Evolutionary conservation across 2,329 filamentous ascomycete genomes (phyloP).

Genomic region (Paraphaeosphaeria minitans): DNA sequence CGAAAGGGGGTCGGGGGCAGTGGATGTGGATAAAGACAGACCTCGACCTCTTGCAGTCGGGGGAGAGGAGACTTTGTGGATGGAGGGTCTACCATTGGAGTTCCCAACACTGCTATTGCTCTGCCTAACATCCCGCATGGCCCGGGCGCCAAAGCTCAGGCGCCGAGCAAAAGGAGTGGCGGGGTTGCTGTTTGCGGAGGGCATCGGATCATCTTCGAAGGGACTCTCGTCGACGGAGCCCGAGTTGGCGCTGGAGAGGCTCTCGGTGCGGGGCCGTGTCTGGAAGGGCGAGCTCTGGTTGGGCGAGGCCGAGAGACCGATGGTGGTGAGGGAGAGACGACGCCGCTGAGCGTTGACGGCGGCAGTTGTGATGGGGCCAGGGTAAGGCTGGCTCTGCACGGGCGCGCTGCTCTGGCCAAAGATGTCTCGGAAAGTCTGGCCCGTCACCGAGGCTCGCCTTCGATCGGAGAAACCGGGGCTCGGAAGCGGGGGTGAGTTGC

Average conservation of each 20-base stretch:
- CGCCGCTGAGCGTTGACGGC: conserved; percentile 56
- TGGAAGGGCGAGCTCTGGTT: conserved; percentile 51
- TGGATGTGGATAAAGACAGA: conserved; percentile 57
- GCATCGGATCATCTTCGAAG: conserved; percentile 61
- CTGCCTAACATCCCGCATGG: conserved; percentile 71
- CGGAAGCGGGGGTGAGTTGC: conserved; percentile 47
- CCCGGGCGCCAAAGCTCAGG: conserved; percentile 87
- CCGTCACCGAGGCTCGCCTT: conserved; percentile 55
- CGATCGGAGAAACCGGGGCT: conserved; percentile 44
- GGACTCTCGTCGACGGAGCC: conserved; percentile 56
- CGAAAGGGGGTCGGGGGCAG: conserved; percentile 32
- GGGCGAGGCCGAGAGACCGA: conserved; percentile 53
- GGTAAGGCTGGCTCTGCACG: conserved; percentile 39
- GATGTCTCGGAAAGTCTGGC: conserved; percentile 56
- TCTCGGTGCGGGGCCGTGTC: conserved; percentile 51
- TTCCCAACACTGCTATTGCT: conserved; percentile 58
- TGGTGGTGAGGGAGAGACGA: conserved; percentile 56
- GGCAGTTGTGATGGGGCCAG: conserved; percentile 55
- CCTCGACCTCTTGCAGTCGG: conserved; percentile 62
- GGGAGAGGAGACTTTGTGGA: conserved; percentile 56
- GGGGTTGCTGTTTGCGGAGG: conserved; percentile 62
- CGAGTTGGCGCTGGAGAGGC: conserved; percentile 54
- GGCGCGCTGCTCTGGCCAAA: conserved; percentile 48
- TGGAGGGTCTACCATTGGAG: conserved; percentile 66
- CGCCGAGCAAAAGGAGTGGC: conserved; percentile 79